Percentiles rank a stretch among this genome's conserved stretches.
Evolutionary conservation across 2,329 filamentous ascomycete genomes (phyloP).

Genomic region (Verticillium isaacii): DNA sequence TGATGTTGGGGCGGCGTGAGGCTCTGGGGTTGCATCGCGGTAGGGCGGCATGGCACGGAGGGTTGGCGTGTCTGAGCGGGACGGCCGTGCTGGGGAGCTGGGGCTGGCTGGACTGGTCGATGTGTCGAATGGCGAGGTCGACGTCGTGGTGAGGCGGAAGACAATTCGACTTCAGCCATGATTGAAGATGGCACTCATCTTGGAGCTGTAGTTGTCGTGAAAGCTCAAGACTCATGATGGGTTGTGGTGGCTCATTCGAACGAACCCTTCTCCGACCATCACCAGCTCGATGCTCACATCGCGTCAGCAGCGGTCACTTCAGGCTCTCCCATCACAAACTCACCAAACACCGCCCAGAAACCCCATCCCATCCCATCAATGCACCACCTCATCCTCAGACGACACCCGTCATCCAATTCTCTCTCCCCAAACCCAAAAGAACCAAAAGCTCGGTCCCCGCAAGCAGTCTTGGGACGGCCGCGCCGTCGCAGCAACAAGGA

Average conservation of each 20-base stretch:
- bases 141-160: neutral
- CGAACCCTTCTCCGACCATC: neutral
- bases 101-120: neutral
- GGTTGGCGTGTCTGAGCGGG: neutral
- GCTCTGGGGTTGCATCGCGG: neutral
- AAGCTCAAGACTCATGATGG: neutral
- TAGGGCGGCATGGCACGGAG: neutral
- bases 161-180: too few species aligned
- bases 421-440: neutral
- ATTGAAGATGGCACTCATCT: neutral
- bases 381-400: conserved; percentile 2
- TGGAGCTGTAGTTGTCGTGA: neutral
- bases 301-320: neutral
- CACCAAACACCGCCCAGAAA: neutral
- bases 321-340: neutral
- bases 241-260: neutral
- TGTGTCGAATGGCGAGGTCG: neutral
- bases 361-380: neutral
- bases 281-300: neutral
- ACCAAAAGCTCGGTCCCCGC: neutral
- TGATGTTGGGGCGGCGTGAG: neutral
- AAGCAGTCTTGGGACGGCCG: neutral
- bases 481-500: conserved; percentile 1
- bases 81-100: neutral
- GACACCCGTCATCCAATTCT: conserved; percentile 3